phyloP scores from a whole-genome alignment of 805 yeast genomes.

The Nakazawaea ishiwadae region DNA sequence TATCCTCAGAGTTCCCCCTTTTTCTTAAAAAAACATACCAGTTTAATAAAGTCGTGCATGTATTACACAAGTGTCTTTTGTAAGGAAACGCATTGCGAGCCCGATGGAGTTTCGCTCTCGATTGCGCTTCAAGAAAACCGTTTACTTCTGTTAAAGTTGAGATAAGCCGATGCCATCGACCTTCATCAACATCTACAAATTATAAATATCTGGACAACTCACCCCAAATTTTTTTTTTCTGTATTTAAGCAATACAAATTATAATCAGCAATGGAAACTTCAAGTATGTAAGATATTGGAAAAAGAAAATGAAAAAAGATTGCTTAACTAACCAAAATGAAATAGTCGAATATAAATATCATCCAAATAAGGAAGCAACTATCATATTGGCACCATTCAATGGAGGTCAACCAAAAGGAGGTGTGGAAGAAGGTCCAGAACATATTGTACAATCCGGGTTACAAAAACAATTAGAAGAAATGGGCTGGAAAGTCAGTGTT shows the following conservation, averaged over 20 bases:
- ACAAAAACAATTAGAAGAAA: slow-evolving; percentile 48
- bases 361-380: slow-evolving; percentile 52
- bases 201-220: background rate
- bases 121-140: background rate
- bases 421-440: slow-evolving; percentile 94
- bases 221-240: no score
- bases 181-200: background rate
- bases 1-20: no score
- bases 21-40: no score
- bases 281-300: background rate
- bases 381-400: slow-evolving; percentile 87
- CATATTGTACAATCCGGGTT: slow-evolving; percentile 72
- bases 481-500: slow-evolving; percentile 68
- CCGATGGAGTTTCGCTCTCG: background rate
- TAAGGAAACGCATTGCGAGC: no score
- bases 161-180: background rate
- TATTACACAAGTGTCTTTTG: no score
- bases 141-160: background rate
- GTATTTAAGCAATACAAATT: background rate
- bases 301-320: background rate
- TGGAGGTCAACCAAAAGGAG: slow-evolving; percentile 93
- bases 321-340: slow-evolving; percentile 1
- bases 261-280: background rate
- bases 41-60: no score
- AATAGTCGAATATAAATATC: slow-evolving; percentile 44